These are phyloP conservation scores for Didymella pomorum DNA, from an alignment of 2,329 filamentous ascomycete species.

Conservation along the genomic window DNA sequence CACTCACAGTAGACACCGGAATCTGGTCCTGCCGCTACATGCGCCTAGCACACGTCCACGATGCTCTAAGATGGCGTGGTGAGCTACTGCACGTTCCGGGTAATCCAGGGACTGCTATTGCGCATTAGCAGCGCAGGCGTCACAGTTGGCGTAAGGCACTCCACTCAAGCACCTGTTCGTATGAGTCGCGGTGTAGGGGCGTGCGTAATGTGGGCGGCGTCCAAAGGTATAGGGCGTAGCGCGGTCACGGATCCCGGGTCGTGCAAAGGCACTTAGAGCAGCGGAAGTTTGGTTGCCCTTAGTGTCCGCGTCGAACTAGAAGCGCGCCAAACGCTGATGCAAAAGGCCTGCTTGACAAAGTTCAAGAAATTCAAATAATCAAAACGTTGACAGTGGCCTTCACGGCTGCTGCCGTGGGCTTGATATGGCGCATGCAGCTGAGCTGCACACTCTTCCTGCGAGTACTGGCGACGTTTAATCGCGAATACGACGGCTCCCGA, in stretches of 20 bases:
- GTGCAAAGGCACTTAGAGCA: background rate
- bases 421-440: background rate
- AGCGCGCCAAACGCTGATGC: slow-evolving; percentile 7
- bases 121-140: slow-evolving; percentile 8
- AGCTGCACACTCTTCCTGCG: background rate
- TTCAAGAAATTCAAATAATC: slow-evolving; percentile 4
- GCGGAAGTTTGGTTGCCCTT: slow-evolving; percentile 12
- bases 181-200: background rate
- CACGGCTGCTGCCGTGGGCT: slow-evolving; percentile 3
- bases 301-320: slow-evolving; percentile 8
- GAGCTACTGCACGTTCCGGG: slow-evolving; percentile 10
- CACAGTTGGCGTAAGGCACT: slow-evolving; percentile 9
- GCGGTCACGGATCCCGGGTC: slow-evolving; percentile 5
- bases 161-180: slow-evolving; percentile 7
- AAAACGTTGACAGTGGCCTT: slow-evolving; percentile 3
- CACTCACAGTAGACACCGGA: slow-evolving; percentile 7
- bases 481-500: background rate
- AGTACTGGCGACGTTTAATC: background rate
- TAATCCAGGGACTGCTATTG: background rate
- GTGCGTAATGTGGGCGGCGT: background rate
- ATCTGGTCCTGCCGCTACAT: slow-evolving; percentile 6
- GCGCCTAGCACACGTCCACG: background rate
- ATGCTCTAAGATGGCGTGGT: background rate
- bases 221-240: slow-evolving; percentile 10
- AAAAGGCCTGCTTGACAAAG: slow-evolving; percentile 1